These are phyloP conservation scores for Glutinoglossum americanum DNA, from an alignment of 495 filamentous ascomycete genomes.

Conservation along the genomic window DNA sequence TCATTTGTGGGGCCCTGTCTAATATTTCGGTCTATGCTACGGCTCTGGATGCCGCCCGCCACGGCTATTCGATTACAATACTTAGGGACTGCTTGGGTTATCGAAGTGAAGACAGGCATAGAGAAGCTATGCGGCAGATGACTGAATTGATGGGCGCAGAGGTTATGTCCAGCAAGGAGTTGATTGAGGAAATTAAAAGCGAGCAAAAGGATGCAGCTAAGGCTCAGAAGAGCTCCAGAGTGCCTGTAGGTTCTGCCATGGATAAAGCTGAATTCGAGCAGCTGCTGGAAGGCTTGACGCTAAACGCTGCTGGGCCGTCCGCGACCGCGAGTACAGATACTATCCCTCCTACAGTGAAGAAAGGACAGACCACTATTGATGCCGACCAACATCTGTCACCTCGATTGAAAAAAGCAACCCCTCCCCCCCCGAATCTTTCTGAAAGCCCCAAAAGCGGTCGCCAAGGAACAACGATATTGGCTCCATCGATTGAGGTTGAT, in stretches of 20 bases:
- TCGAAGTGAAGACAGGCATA: constrained; percentile 47
- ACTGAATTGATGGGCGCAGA: constrained; percentile 52
- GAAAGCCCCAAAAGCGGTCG: neutral
- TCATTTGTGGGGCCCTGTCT: constrained; percentile 70
- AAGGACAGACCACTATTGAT: neutral
- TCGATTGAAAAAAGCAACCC: neutral
- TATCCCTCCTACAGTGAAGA: neutral
- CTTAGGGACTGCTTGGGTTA: constrained; percentile 83
- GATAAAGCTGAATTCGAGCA: constrained; percentile 1
- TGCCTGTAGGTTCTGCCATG: constrained; percentile 3
- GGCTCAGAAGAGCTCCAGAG: neutral
- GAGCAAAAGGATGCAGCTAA: neutral
- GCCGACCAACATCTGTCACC: neutral
- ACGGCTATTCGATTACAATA: constrained; percentile 68
- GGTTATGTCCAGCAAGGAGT: constrained; percentile 32
- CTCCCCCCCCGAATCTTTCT: neutral
- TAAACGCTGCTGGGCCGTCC: neutral
- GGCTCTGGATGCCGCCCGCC: constrained; percentile 67
- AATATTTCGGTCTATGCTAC: constrained; percentile 87
- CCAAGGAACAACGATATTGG: neutral
- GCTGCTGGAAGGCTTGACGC: constrained; percentile 1
- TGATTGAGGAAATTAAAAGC: constrained; percentile 18
- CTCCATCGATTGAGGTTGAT: neutral
- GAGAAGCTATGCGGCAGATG: constrained; percentile 56
- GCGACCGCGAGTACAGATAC: neutral